Evolutionary conservation across 2,329 filamentous ascomycete species (phyloP).

Genomic region (Ophiostoma novo-ulmi): DNA sequence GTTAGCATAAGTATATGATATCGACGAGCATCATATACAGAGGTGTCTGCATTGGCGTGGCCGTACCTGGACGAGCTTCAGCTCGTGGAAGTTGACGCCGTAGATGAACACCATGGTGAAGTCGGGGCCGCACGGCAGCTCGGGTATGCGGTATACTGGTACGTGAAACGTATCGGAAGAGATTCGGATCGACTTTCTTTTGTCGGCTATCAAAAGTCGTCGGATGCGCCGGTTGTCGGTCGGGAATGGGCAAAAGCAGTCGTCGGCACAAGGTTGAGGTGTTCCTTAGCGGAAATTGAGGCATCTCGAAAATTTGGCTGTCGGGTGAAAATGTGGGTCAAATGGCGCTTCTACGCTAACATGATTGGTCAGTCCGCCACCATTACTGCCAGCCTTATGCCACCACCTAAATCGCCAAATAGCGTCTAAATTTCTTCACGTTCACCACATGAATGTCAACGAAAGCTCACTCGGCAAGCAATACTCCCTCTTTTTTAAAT

Average conservation of each 20-base stretch:
- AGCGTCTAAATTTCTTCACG: slow-evolving; percentile 19
- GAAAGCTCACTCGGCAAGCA: neutral
- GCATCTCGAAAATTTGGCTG: slow-evolving; percentile 22
- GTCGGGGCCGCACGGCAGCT: neutral
- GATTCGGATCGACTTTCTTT: neutral
- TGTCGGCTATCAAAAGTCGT: neutral
- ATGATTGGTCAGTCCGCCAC: slow-evolving; percentile 18
- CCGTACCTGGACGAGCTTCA: slow-evolving; percentile 73
- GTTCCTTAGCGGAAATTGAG: neutral
- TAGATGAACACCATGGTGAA: slow-evolving; percentile 69
- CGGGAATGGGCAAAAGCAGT: neutral
- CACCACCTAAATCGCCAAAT: slow-evolving; percentile 6
- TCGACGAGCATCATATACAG: neutral
- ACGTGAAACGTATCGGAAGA: neutral
- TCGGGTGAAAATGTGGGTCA: slow-evolving; percentile 16
- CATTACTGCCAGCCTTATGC: slow-evolving; percentile 16
- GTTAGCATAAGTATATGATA: neutral
- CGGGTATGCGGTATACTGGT: neutral
- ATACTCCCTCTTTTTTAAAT: neutral
- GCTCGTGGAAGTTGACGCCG: slow-evolving; percentile 79
- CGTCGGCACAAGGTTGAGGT: neutral
- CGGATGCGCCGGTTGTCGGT: neutral
- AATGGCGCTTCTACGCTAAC: neutral
- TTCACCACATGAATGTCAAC: neutral
- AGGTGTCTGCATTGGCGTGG: slow-evolving; percentile 17